These are phyloP conservation scores for Pulicaria dysenterica DNA, from an alignment of 129 eudicot species.

Conservation along the genomic window DNA sequence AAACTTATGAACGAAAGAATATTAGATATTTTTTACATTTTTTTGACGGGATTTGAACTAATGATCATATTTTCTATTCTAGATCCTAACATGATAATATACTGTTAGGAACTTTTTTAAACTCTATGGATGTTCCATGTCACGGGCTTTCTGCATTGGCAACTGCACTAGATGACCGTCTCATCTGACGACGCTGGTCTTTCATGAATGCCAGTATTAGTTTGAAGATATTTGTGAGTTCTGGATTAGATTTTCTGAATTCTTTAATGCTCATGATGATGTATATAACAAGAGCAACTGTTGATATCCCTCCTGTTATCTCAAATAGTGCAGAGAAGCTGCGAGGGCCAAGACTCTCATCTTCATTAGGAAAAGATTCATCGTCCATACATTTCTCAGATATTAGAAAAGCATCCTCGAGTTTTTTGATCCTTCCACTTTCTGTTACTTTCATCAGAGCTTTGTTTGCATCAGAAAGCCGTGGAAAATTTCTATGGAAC, in stretches of 20 bases:
- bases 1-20: too few relatives aligned
- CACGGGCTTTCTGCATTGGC: slow-evolving; percentile 17
- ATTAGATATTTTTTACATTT: too few relatives aligned
- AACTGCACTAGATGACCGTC: slow-evolving; percentile 19
- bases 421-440: slow-evolving; percentile 33
- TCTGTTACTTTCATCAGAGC: slow-evolving; percentile 45
- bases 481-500: slow-evolving; percentile 38
- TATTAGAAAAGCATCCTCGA: slow-evolving; percentile 33
- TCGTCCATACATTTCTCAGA: slow-evolving; percentile 37
- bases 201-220: slow-evolving; percentile 10
- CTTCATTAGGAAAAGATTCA: slow-evolving; percentile 11
- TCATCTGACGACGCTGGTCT: slow-evolving; percentile 10
- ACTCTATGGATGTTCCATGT: background rate
- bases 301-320: slow-evolving; percentile 31
- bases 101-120: background rate
- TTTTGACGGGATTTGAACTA: background rate
- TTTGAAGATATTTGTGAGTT: slow-evolving; percentile 7
- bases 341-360: slow-evolving; percentile 27
- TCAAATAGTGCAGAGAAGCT: slow-evolving; percentile 30
- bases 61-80: background rate
- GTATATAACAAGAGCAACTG: slow-evolving; percentile 28
- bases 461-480: slow-evolving; percentile 40
- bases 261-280: slow-evolving; percentile 17
- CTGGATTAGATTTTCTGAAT: slow-evolving; percentile 21
- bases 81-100: slow-evolving; percentile 11